phyloP scores from a whole-genome alignment of 2,329 filamentous ascomycete species.

The Cladosporium sp. region DNA sequence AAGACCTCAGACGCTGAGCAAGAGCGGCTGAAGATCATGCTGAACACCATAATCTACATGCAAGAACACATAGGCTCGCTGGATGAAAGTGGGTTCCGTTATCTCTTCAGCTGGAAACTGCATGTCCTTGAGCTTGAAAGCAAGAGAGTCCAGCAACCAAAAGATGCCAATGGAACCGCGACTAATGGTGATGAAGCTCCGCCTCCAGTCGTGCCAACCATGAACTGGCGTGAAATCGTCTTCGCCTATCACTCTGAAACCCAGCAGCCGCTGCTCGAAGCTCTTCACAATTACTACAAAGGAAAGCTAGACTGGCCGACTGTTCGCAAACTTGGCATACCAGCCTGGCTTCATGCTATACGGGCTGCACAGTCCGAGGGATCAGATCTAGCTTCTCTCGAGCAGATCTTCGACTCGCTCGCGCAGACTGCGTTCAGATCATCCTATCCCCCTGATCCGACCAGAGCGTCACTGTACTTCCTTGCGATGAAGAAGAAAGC shows the following conservation, averaged over 20 bases:
- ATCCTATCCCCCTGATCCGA: conserved; percentile 81
- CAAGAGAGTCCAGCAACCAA: neutral
- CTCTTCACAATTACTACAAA: conserved; percentile 72
- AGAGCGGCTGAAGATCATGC: conserved; percentile 28
- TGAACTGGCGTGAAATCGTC: conserved; percentile 74
- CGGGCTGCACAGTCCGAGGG: conserved; percentile 50
- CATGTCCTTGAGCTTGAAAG: conserved; percentile 23
- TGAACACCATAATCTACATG: conserved; percentile 32
- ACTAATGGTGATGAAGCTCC: conserved; percentile 22
- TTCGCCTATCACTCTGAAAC: conserved; percentile 84
- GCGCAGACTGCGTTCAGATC: conserved; percentile 93
- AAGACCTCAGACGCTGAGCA: conserved; percentile 31
- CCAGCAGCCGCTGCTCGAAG: conserved; percentile 86
- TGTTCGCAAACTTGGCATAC: conserved; percentile 83
- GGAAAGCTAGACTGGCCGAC: conserved; percentile 81
- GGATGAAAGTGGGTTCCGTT: conserved; percentile 34
- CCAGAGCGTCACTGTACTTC: conserved; percentile 90
- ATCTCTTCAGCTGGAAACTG: conserved; percentile 37
- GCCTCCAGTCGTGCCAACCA: conserved; percentile 34
- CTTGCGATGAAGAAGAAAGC: conserved; percentile 85
- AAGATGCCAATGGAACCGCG: neutral
- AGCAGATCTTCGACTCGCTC: conserved; percentile 83
- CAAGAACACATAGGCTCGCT: conserved; percentile 32
- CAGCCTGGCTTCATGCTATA: conserved; percentile 88
- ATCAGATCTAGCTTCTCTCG: conserved; percentile 51